Base-by-base conservation (phyloP, 306 rosid genomes). In the Gynostemma pentaphyllum region DNA sequence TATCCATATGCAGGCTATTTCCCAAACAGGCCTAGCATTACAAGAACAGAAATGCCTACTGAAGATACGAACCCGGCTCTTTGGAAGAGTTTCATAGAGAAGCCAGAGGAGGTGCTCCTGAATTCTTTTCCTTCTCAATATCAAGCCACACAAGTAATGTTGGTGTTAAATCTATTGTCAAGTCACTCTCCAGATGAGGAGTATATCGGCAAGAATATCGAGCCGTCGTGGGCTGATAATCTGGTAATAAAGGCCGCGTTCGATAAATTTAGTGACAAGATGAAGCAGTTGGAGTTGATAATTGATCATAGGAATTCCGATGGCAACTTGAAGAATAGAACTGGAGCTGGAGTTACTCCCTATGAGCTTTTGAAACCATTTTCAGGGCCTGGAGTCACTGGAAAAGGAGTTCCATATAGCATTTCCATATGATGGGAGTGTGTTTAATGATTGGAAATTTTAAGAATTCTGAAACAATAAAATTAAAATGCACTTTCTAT, bases 131-230 rank as follows among this genome's bases (percentile, higher is more conserved):
- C 88, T 63, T 79, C 96, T 2, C 83, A 81, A 12, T 62, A 81
- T 30, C 96, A 89, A 75, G 96, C 95, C 16, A 78, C 87, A 0
- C 67, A 42, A 28, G 64, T 81, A 0, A 81, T 86, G 88, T 81
- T 86, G 9, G 80, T 83, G 13, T 70, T 89, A 77, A 80, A 86
- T 45, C 73, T 89, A 24, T 49, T 89, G 16, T 89, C 90, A 3
- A 80, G 51, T 65, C 96, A 89, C 62, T 89, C 94, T 4, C 90
- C 96, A 0, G 96, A 89, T 26, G 97, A 89, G 70, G 87, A 89
- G 63, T 86, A 89, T 64, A 50, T 89, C 1, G 96, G 96, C 15
- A 74, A 81, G 66, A 67, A 60, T 54, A 68, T 83, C 72, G 95
- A 83, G 66, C 78, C 81, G 0, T 60, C 90, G 0, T 89, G 96